Conservation (phyloP, 2,329 filamentous ascomycete species). For the Apiospora pterosperma region DNA sequence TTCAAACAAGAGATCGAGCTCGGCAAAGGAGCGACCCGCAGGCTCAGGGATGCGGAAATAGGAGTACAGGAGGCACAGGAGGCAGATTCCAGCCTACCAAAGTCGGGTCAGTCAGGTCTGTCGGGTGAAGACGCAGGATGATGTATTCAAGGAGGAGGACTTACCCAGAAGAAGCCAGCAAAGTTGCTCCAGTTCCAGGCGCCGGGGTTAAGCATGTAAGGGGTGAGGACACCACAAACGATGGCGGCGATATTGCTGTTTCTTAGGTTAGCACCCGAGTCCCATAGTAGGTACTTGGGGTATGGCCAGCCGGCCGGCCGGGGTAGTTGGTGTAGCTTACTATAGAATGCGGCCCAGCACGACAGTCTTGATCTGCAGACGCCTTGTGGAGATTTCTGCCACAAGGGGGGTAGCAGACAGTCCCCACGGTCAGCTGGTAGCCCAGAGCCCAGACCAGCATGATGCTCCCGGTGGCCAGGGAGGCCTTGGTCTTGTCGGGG, state of each 20-base stretch:
- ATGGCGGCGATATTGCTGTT: constrained; percentile 75
- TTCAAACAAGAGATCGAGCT: constrained; percentile 84
- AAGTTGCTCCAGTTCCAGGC: constrained; percentile 89
- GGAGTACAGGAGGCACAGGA: constrained; percentile 76
- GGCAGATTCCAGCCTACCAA: constrained; percentile 65
- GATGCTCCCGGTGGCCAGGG: constrained; percentile 77
- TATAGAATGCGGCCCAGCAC: constrained; percentile 79
- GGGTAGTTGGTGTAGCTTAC: constrained; percentile 37
- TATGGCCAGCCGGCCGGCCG: too few species aligned
- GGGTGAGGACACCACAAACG: constrained; percentile 75
- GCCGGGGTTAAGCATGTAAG: constrained; percentile 87
- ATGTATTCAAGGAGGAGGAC: constrained; percentile 13
- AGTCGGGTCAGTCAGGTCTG: neutral
- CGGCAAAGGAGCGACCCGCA: constrained; percentile 75
- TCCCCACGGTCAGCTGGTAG: constrained; percentile 85
- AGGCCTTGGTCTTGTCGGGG: constrained; percentile 58
- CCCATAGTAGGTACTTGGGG: neutral
- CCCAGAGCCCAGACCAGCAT: constrained; percentile 80
- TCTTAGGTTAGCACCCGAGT: neutral
- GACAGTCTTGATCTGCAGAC: constrained; percentile 88
- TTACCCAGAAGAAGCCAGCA: constrained; percentile 80
- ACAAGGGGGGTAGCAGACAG: constrained; percentile 88
- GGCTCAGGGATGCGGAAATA: constrained; percentile 83
- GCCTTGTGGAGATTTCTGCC: constrained; percentile 75
- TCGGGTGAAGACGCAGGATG: neutral